phyloP scores from a whole-genome alignment of 805 yeast species.

The Cyberlindnera bimundalis region DNA sequence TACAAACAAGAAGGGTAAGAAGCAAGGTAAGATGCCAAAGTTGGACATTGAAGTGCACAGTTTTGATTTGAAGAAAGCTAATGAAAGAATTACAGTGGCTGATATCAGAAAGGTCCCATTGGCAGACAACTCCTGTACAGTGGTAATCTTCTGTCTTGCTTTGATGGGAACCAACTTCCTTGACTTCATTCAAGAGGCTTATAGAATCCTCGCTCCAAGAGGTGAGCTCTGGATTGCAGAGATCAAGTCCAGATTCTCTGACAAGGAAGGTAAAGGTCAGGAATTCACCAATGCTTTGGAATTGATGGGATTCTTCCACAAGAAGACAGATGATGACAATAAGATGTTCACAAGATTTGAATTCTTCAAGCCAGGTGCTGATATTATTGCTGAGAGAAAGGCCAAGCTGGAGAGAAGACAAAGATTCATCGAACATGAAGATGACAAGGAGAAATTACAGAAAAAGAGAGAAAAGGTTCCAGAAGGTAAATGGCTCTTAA shows the following conservation, averaged over 20 bases:
- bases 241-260: constrained; percentile 86
- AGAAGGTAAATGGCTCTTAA: constrained; percentile 86
- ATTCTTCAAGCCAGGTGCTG: constrained; percentile 81
- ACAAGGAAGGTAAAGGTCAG: constrained; percentile 67
- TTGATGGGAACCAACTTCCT: constrained; percentile 96
- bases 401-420: constrained; percentile 59
- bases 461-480: constrained; percentile 50
- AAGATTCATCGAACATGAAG: constrained; percentile 68
- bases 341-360: constrained; percentile 95
- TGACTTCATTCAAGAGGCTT: constrained; percentile 88
- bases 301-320: constrained; percentile 80
- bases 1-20: constrained; percentile 33
- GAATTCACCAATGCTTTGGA: constrained; percentile 80
- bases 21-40: constrained; percentile 25
- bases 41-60: constrained; percentile 69
- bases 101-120: constrained; percentile 91
- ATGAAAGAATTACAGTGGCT: constrained; percentile 91
- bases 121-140: constrained; percentile 69
- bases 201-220: constrained; percentile 78
- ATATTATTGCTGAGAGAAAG: constrained; percentile 57
- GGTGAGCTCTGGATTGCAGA: constrained; percentile 98
- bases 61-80: constrained; percentile 88
- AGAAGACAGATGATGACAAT: constrained; percentile 79
- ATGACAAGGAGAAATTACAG: constrained; percentile 58
- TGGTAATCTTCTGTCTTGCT: constrained; percentile 92